These are phyloP conservation scores for Phytopythium helicoides DNA, from an alignment of 352 stramenopile species.

Conservation along the genomic window DNA sequence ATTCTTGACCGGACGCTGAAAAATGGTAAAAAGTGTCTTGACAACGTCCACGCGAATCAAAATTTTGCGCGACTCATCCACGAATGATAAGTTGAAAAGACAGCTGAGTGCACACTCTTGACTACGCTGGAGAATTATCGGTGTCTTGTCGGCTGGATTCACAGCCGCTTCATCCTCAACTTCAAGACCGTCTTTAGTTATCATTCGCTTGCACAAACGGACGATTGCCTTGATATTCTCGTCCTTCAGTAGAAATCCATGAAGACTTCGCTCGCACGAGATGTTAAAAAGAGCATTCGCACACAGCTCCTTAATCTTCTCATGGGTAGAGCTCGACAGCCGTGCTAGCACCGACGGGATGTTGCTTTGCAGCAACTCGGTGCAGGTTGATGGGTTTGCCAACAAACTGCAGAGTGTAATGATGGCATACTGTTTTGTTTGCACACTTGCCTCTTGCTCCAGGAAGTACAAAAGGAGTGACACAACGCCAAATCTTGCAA, in stretches of 20 bases:
- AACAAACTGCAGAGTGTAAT: constrained; percentile 71
- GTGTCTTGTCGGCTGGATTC: constrained; percentile 34
- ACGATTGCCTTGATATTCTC: constrained; percentile 72
- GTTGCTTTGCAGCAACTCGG: constrained; percentile 70
- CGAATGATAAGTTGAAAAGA: constrained; percentile 81
- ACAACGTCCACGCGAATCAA: constrained; percentile 62
- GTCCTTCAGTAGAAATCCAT: constrained; percentile 65
- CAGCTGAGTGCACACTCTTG: constrained; percentile 75
- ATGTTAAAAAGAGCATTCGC: constrained; percentile 78
- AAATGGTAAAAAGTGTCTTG: constrained; percentile 60
- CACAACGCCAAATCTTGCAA: constrained; percentile 63
- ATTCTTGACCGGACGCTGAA: constrained; percentile 59
- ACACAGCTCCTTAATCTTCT: constrained; percentile 68
- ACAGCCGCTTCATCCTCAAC: constrained; percentile 49
- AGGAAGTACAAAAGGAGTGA: constrained; percentile 71
- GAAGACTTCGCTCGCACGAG: constrained; percentile 70
- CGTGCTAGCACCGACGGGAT: constrained; percentile 50
- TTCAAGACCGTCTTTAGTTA: constrained; percentile 45
- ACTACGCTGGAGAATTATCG: constrained; percentile 42
- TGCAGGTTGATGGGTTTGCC: constrained; percentile 44
- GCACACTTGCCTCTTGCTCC: constrained; percentile 41
- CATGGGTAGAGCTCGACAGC: constrained; percentile 33
- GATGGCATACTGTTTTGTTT: constrained; percentile 69
- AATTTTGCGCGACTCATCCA: constrained; percentile 54
- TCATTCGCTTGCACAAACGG: constrained; percentile 53